These are phyloP conservation scores for Globisporangium acanthophoron DNA, from an alignment of 352 stramenopile genomes.

Conservation along the genomic window DNA sequence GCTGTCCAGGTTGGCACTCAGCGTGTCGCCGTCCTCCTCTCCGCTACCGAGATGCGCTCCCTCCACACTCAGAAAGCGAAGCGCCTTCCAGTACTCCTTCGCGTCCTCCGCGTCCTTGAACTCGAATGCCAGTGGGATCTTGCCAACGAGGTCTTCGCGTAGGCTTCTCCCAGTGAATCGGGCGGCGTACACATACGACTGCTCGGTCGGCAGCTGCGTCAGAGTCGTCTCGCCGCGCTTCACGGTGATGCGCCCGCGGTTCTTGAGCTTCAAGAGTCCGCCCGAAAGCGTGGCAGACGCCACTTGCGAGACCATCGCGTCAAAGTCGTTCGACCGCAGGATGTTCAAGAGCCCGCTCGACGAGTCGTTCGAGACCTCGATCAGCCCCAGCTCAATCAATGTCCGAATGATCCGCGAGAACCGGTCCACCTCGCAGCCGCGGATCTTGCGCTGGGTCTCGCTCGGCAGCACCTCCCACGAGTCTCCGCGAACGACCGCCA, in stretches of 20 bases:
- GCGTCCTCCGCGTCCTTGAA: conserved; percentile 33
- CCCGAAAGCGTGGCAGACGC: conserved; percentile 69
- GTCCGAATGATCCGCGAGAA: conserved; percentile 67
- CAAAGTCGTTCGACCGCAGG: conserved; percentile 63
- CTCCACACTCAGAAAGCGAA: conserved; percentile 69
- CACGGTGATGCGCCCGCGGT: conserved; percentile 40
- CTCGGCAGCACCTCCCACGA: conserved; percentile 42
- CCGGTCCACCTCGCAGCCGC: conserved; percentile 60
- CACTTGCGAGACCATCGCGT: conserved; percentile 69
- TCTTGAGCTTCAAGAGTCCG: conserved; percentile 53
- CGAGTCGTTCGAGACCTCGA: conserved; percentile 52
- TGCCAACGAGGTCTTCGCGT: conserved; percentile 45
- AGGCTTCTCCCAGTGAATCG: conserved; percentile 48
- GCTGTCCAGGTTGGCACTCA: conserved; percentile 52
- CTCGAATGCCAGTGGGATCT: conserved; percentile 49
- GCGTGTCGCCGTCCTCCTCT: conserved; percentile 21
- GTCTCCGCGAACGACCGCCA: conserved; percentile 31
- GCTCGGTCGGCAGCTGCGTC: conserved; percentile 38
- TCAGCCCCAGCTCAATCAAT: conserved; percentile 59
- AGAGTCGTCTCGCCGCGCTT: conserved; percentile 53
- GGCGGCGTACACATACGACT: conserved; percentile 61
- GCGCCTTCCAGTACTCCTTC: conserved; percentile 67
- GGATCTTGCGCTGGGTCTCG: conserved; percentile 49
- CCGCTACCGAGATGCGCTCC: conserved; percentile 44
- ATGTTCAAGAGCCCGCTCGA: conserved; percentile 48